Evolutionary conservation across 2,329 filamentous ascomycete genomes (phyloP).

Genomic region (Phaeosphaeriaceae sp.): DNA sequence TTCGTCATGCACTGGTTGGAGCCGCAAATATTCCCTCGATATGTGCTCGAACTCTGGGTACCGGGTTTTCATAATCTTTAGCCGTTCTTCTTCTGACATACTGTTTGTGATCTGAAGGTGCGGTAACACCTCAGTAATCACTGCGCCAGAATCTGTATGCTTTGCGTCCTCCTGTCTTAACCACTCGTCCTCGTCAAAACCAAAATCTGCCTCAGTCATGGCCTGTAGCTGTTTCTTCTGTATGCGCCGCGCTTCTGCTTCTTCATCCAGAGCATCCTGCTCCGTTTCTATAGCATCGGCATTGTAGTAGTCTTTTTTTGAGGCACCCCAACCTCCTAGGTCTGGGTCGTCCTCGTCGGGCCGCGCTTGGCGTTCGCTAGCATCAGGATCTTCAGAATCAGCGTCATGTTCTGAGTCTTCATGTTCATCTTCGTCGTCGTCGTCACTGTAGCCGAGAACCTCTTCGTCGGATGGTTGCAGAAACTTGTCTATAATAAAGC

Average conservation of each 20-base stretch:
- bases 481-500: conserved; percentile 56
- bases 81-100: conserved; percentile 75
- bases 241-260: conserved; percentile 83
- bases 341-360: conserved; percentile 65
- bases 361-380: conserved; percentile 35
- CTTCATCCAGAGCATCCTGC: conserved; percentile 84
- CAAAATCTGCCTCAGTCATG: conserved; percentile 91
- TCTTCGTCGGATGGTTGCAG: conserved; percentile 69
- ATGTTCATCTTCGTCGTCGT: conserved; percentile 50
- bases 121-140: conserved; percentile 86
- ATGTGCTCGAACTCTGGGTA: conserved; percentile 94
- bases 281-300: conserved; percentile 77
- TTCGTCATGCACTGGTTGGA: conserved; percentile 68
- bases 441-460: conserved; percentile 61
- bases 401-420: conserved; percentile 47
- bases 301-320: conserved; percentile 90
- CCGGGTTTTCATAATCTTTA: conserved; percentile 75
- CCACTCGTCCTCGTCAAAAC: conserved; percentile 92
- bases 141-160: conserved; percentile 56
- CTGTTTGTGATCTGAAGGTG: conserved; percentile 81
- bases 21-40: conserved; percentile 76
- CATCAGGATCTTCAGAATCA: conserved; percentile 40
- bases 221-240: conserved; percentile 89
- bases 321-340: conserved; percentile 81
- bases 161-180: conserved; percentile 59